Percentiles rank a stretch among this genome's conserved stretches.
Evolutionary conservation across 192 early-diverging fungal species (phyloP).

Genomic region (Linnemannia elongata): DNA sequence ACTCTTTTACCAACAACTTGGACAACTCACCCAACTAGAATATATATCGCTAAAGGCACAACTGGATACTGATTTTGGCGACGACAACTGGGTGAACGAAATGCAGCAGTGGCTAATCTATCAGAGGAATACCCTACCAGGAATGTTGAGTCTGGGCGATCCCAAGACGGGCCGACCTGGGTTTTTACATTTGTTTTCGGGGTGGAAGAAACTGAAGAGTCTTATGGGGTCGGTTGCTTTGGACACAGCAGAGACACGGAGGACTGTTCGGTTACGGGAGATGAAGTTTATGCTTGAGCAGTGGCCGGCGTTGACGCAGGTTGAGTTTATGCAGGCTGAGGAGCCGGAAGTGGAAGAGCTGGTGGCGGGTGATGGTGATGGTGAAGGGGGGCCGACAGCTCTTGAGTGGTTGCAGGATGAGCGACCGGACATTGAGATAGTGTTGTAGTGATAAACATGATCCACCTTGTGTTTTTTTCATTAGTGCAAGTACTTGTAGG

Average conservation of each 20-base stretch:
- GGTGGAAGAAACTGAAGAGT: not conserved
- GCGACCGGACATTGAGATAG: not conserved
- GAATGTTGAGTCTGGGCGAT: not conserved
- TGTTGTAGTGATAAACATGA: not conserved
- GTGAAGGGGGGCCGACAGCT: not conserved
- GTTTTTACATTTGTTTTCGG: not conserved
- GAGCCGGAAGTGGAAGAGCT: not conserved
- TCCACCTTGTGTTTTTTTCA: too few species aligned
- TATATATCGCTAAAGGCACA: not conserved
- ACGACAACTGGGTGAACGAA: not conserved
- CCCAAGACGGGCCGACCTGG: not conserved
- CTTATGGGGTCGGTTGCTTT: not conserved
- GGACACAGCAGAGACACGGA: not conserved
- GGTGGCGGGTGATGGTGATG: not conserved
- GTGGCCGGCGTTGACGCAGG: not conserved
- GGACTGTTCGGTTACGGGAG: not conserved
- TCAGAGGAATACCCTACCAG: not conserved
- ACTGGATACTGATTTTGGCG: not conserved
- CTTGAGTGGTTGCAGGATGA: not conserved
- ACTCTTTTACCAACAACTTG: not conserved
- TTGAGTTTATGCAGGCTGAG: not conserved
- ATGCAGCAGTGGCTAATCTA: not conserved
- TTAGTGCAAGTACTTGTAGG: too few species aligned
- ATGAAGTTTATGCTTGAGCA: not conserved
- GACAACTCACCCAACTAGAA: not conserved